These are phyloP conservation scores for Zygotorulaspora sp. DNA, from an alignment of 805 yeast species.

Conservation along the genomic window DNA sequence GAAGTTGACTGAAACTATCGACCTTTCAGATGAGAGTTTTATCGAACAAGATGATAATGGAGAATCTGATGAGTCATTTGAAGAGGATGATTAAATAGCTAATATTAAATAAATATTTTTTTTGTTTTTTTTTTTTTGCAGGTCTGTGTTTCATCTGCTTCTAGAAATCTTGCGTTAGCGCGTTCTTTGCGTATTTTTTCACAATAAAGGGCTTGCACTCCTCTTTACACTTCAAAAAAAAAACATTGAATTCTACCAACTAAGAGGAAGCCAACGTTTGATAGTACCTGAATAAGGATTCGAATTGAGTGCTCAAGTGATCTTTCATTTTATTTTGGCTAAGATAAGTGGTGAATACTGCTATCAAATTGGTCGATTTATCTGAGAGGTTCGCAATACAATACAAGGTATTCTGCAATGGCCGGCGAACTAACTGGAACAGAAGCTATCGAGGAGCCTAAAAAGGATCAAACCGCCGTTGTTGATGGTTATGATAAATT, in stretches of 20 bases:
- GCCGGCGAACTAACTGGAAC: conserved; percentile 9
- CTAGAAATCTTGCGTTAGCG: background rate
- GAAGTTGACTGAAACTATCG: conserved; percentile 20
- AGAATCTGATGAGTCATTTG: conserved; percentile 20
- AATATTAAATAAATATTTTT: too few species aligned
- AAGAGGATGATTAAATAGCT: conserved; percentile 16
- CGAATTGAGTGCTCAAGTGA: too few species aligned
- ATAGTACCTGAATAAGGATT: too few species aligned
- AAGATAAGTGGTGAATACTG: background rate
- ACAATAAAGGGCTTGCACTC: background rate
- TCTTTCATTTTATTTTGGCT: too few species aligned
- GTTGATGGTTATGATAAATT: conserved; percentile 19
- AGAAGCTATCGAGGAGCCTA: conserved; percentile 12
- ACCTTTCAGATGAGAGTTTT: conserved; percentile 30
- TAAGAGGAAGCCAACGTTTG: too few species aligned
- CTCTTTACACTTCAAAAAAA: background rate
- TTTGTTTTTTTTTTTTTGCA: too few species aligned
- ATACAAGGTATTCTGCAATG: too few species aligned
- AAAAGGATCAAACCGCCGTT: conserved; percentile 17
- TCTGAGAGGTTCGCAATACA: too few species aligned
- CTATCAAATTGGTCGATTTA: background rate
- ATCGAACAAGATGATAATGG: conserved; percentile 23
- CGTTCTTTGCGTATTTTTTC: conserved; percentile 8
- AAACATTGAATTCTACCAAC: background rate
- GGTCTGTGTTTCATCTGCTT: too few species aligned